Conservation (phyloP, 2,329 filamentous ascomycete genomes). For the Aspergillus ochraceoroseus region DNA sequence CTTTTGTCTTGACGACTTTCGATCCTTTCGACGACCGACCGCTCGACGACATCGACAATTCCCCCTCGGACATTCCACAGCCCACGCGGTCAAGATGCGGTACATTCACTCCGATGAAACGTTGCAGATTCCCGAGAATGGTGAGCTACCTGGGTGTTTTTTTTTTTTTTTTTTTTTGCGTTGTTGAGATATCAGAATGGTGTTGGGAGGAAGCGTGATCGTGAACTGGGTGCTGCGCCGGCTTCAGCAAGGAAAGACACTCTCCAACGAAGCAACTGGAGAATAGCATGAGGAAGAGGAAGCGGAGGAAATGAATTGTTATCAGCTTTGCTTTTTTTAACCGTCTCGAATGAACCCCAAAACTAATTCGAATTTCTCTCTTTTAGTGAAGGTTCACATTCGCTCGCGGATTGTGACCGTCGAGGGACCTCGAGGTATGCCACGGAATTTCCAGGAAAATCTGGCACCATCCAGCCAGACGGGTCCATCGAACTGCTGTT, state of each 20-base stretch:
- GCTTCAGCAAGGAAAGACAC: too few relatives aligned
- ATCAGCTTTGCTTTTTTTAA: not conserved
- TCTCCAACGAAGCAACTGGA: not conserved
- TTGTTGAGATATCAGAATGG: slow-evolving; percentile 20
- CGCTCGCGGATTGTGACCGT: slow-evolving; percentile 95
- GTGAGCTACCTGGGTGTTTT: slow-evolving; percentile 57
- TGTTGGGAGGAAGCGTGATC: slow-evolving; percentile 10
- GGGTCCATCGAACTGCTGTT: slow-evolving; percentile 14
- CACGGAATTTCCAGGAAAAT: too few relatives aligned
- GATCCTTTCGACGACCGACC: slow-evolving; percentile 37
- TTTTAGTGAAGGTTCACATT: slow-evolving; percentile 91
- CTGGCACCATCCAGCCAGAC: not conserved
- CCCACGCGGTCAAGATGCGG: slow-evolving; percentile 75
- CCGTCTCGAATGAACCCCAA: slow-evolving; percentile 4
- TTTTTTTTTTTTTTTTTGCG: slow-evolving; percentile 21
- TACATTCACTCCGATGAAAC: slow-evolving; percentile 99
- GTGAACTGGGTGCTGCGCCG: too few relatives aligned
- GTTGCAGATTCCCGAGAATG: slow-evolving; percentile 92
- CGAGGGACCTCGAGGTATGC: slow-evolving; percentile 85
- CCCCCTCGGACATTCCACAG: slow-evolving; percentile 40
- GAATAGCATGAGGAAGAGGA: not conserved
- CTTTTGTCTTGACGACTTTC: slow-evolving; percentile 33
- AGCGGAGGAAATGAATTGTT: too few relatives aligned
- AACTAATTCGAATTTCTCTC: slow-evolving; percentile 29
- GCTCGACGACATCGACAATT: slow-evolving; percentile 39